Base-by-base conservation (phyloP, 1,284 basidiomycete genomes). In the Pseudomicrostroma phylloplanum region DNA sequence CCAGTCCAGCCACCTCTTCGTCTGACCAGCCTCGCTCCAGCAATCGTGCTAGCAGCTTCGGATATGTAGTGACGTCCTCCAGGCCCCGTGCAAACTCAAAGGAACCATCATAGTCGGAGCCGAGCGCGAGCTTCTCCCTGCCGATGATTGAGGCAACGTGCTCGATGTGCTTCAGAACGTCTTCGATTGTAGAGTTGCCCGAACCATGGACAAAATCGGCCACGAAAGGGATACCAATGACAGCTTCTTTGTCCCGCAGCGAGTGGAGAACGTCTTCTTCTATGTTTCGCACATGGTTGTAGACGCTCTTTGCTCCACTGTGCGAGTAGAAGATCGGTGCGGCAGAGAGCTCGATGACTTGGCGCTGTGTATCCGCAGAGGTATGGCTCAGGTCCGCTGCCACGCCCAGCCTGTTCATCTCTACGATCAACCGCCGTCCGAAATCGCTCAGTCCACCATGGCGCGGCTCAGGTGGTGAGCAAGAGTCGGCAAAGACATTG, bases 271-370 rank as follows among this genome's bases (percentile, higher is more conserved):
- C 54, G 21, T 65, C 67, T 40, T 69, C 67, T 40, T 63, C 63
- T 0, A 69, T 57, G 56, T 68, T 68, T 30, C 77, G 64, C 9
- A 66, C 63, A 26, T 61, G 62, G 21, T 65, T 42, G 53, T 70
- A 69, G 6, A 76, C 58, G 1, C 65, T 64, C 2, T 68, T 57
- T 0, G 76, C 68, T 41, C 74, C 73, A 54, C 76, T 78, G 57
- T 79, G 77, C 11, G 73, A 74, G 57, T 76, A 79, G 46, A 79
- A 74, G 59, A 68, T 64, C 1, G 78, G 78, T 2, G 76, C 75
- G 4, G 55, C 21, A 11, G 69, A 72, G 36, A 58, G 55, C 4
- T 65, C 42, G 8, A 79, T 58, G 1, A 67, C 73, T 40, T 79
- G 65, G 1, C 60, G 59, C 1, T 73, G 70, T 1, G 78, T 77